These are phyloP conservation scores for Pythium biforme DNA, from an alignment of 352 stramenopile species.

Conservation along the genomic window DNA sequence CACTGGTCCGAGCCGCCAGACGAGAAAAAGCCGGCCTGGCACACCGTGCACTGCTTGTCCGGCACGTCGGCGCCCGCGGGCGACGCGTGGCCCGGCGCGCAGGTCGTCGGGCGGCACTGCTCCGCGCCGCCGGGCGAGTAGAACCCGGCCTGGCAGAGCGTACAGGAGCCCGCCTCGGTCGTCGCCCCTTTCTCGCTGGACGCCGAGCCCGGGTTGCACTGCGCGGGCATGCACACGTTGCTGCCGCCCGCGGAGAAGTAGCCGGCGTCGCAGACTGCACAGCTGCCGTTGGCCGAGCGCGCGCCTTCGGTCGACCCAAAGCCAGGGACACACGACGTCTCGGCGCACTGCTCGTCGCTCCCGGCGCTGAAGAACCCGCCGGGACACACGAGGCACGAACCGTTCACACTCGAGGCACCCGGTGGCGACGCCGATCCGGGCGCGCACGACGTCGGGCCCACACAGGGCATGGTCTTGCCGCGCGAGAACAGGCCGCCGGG, in stretches of 20 bases:
- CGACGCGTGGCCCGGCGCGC: conserved; percentile 36
- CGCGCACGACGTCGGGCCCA: conserved; percentile 33
- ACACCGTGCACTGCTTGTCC: conserved; percentile 41
- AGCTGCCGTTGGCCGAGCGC: conserved; percentile 27
- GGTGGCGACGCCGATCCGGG: conserved; percentile 33
- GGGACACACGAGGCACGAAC: conserved; percentile 34
- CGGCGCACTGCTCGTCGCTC: conserved; percentile 27
- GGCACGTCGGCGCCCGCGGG: conserved; percentile 36
- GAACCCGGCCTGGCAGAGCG: conserved; percentile 33
- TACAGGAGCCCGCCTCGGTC: conserved; percentile 23
- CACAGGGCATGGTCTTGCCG: conserved; percentile 31
- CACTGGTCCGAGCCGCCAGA: conserved; percentile 38
- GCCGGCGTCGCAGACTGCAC: conserved; percentile 30
- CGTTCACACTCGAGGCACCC: conserved; percentile 31
- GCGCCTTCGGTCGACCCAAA: conserved; percentile 34
- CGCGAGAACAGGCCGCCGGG: conserved; percentile 33
- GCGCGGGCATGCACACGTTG: conserved; percentile 28
- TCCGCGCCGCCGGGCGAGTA: conserved; percentile 30
- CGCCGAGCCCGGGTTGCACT: conserved; percentile 33
- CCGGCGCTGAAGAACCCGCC: conserved; percentile 34
- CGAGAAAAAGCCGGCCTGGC: conserved; percentile 37
- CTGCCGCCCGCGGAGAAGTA: conserved; percentile 38
- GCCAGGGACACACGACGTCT: conserved; percentile 36
- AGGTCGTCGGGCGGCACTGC: conserved; percentile 34
- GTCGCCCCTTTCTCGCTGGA: conserved; percentile 30